These are phyloP conservation scores for Cercospora janseana DNA, from an alignment of 2,329 filamentous ascomycete genomes.

Conservation along the genomic window DNA sequence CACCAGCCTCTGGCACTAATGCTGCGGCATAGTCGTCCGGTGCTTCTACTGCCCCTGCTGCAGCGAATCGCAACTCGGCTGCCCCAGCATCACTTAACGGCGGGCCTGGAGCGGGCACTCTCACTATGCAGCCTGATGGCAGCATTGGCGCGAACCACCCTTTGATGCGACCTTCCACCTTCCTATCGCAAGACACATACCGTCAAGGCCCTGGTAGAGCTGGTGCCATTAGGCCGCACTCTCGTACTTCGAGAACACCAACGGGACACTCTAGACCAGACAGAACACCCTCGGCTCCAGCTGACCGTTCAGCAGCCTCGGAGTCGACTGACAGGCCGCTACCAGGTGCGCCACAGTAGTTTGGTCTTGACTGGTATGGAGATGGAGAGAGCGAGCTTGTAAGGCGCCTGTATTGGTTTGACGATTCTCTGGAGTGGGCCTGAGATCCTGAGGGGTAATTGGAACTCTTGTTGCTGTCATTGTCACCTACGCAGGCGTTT, in stretches of 20 bases:
- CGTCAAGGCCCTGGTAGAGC: conserved; percentile 14
- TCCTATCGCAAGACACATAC: conserved; percentile 16
- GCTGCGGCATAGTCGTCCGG: not conserved
- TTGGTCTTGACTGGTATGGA: conserved; percentile 8
- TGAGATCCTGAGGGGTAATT: not conserved
- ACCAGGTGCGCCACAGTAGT: conserved; percentile 8
- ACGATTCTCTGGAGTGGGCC: conserved; percentile 3
- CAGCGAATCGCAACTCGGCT: conserved; percentile 7
- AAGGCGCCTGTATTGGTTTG: not conserved
- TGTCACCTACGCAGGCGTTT: not conserved
- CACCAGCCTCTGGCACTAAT: not conserved
- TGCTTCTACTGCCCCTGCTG: not conserved
- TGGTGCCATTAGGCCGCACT: not conserved
- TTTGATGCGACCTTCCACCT: conserved; percentile 17
- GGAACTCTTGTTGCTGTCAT: not conserved
- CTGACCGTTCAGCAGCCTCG: not conserved
- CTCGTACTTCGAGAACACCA: conserved; percentile 2
- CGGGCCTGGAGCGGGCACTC: conserved; percentile 8
- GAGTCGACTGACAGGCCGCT: not conserved
- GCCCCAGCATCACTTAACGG: conserved; percentile 13
- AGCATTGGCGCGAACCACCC: conserved; percentile 11
- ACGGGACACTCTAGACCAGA: conserved; percentile 1
- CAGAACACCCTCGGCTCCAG: conserved; percentile 5
- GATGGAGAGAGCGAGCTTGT: conserved; percentile 4
- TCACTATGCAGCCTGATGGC: conserved; percentile 3